Conservation (phyloP, 768 basidiomycete genomes). For the Trametes cingulata region DNA sequence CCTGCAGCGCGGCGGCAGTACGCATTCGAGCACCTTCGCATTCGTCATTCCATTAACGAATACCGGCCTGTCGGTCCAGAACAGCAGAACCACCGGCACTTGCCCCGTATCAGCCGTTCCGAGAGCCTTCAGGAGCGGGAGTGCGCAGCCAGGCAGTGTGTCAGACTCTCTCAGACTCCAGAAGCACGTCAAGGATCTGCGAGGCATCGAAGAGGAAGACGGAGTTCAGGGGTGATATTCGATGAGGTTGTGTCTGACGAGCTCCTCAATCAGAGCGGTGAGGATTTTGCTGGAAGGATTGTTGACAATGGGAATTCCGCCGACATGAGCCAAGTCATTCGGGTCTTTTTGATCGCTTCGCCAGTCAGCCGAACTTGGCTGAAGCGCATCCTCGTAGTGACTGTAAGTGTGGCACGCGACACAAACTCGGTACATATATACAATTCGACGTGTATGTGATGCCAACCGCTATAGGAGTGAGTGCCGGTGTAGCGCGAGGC, state of each 20-base stretch:
- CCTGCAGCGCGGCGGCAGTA: constrained; percentile 1
- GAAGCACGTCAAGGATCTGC: neutral
- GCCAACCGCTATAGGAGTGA: no score
- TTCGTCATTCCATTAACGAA: constrained; percentile 6
- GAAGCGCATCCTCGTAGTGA: neutral
- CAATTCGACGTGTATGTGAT: neutral
- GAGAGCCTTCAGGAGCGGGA: neutral
- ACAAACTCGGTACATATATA: neutral
- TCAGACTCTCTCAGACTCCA: no score
- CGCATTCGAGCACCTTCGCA: neutral
- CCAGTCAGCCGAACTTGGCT: neutral
- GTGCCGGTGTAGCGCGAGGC: no score
- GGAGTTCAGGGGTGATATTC: neutral
- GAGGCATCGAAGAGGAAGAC: neutral
- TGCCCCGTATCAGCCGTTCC: neutral
- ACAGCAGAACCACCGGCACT: neutral
- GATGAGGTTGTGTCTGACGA: neutral
- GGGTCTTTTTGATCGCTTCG: neutral
- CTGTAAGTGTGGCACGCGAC: neutral
- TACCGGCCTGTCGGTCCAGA: constrained; percentile 3
- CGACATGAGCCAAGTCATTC: no score
- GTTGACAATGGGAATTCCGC: neutral
- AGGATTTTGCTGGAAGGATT: neutral
- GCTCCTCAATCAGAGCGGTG: no score
- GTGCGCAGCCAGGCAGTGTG: neutral